Conservation (phyloP, 2,329 filamentous ascomycete species). For the Stromatinia cepivora region DNA sequence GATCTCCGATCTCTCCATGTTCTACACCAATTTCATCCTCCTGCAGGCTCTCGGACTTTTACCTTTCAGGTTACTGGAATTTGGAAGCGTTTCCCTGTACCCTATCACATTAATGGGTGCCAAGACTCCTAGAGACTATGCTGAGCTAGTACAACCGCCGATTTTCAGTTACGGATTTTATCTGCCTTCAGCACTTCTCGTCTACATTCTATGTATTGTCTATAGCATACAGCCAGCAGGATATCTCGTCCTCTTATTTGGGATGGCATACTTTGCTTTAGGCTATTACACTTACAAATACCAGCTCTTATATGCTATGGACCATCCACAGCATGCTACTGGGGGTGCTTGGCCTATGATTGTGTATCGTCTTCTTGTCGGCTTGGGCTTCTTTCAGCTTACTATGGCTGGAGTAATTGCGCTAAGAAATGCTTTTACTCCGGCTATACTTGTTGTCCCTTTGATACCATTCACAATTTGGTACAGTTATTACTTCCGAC, state of each 20-base stretch:
- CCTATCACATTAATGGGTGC: slow-evolving; percentile 76
- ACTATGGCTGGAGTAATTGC: slow-evolving; percentile 88
- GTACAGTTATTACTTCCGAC: slow-evolving; percentile 81
- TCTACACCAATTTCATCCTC: slow-evolving; percentile 93
- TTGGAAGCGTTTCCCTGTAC: slow-evolving; percentile 81
- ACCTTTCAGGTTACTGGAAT: slow-evolving; percentile 86
- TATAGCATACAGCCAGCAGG: slow-evolving; percentile 85
- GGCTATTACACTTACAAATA: slow-evolving; percentile 95
- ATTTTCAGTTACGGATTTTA: slow-evolving; percentile 96
- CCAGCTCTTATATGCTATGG: slow-evolving; percentile 96
- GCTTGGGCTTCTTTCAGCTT: slow-evolving; percentile 83
- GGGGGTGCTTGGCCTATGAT: slow-evolving; percentile 97
- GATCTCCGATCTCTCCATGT: slow-evolving; percentile 71
- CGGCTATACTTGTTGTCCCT: slow-evolving; percentile 72
- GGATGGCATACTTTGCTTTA: slow-evolving; percentile 77
- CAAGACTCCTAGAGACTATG: slow-evolving; percentile 86
- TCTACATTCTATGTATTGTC: slow-evolving; percentile 93
- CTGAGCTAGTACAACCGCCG: slow-evolving; percentile 77
- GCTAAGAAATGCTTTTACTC: slow-evolving; percentile 68
- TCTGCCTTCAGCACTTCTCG: slow-evolving; percentile 84
- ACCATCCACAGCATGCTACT: slow-evolving; percentile 91
- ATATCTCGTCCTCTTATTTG: slow-evolving; percentile 78
- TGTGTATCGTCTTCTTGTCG: slow-evolving; percentile 84
- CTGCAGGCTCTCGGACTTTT: slow-evolving; percentile 92
- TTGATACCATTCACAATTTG: slow-evolving; percentile 79